phyloP scores from a whole-genome alignment of 2,329 filamentous ascomycete genomes.

The Cladosporium sp. region DNA sequence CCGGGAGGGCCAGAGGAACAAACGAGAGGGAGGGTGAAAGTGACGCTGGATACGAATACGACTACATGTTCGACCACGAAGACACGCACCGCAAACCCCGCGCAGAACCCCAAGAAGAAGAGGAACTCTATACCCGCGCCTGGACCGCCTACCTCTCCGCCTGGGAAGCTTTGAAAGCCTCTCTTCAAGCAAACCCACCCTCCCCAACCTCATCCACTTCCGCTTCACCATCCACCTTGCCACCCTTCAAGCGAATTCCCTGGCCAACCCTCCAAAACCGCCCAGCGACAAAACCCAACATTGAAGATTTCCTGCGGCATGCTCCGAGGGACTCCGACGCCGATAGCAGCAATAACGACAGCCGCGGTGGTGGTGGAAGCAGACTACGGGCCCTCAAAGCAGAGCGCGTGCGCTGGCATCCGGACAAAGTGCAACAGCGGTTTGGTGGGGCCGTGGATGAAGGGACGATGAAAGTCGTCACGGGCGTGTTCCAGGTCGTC shows the following conservation, averaged over 20 bases:
- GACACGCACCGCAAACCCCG: conserved; percentile 19
- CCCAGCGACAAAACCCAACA: conserved; percentile 52
- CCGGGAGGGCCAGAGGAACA: conserved; percentile 29
- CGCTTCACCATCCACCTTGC: conserved; percentile 15
- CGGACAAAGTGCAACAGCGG: conserved; percentile 92
- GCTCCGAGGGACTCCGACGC: conserved; percentile 39
- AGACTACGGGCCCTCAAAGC: conserved; percentile 60
- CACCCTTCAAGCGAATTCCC: conserved; percentile 43
- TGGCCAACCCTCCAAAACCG: conserved; percentile 70
- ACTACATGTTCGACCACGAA: conserved; percentile 45
- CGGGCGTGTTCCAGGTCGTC: conserved; percentile 84
- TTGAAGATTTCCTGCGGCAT: conserved; percentile 65
- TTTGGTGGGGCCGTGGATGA: conserved; percentile 69
- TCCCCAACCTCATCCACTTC: not conserved
- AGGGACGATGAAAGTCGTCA: conserved; percentile 71
- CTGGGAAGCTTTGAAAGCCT: conserved; percentile 27
- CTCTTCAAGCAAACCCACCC: conserved; percentile 4
- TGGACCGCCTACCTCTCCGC: conserved; percentile 26
- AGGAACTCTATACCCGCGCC: conserved; percentile 24
- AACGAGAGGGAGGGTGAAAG: conserved; percentile 23
- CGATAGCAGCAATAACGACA: too few species aligned
- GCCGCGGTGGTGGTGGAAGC: conserved; percentile 13
- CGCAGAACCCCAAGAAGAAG: not conserved
- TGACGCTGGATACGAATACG: conserved; percentile 50
- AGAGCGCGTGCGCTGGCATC: conserved; percentile 92